phyloP scores from a whole-genome alignment of 176 grass and related monocot species.

The Themeda triandra region DNA sequence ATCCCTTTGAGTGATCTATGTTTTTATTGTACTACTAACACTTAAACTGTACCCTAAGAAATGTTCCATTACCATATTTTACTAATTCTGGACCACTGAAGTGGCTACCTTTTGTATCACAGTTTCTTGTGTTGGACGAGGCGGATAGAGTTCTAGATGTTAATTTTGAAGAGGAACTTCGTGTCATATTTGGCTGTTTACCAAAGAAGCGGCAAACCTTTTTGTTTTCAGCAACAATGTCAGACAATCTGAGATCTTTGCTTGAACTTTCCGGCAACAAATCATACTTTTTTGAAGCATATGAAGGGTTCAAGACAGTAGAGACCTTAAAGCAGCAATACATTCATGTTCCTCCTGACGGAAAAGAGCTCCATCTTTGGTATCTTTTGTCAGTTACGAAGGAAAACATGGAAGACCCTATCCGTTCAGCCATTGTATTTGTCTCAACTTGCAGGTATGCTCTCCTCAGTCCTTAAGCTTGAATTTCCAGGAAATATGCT shows the following conservation, averaged over 20 bases:
- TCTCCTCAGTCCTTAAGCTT: not conserved
- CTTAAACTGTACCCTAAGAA: not conserved
- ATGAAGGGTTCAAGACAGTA: constrained; percentile 90
- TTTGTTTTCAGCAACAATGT: constrained; percentile 97
- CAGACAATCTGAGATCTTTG: constrained; percentile 70
- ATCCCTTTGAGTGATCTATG: not conserved
- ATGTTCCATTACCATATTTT: not conserved
- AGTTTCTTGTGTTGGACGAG: constrained; percentile 98
- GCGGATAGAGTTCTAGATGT: constrained; percentile 89
- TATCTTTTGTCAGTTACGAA: constrained; percentile 79
- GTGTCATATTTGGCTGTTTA: constrained; percentile 72
- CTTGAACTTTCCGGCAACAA: constrained; percentile 80
- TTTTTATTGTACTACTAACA: not conserved
- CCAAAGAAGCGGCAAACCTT: constrained; percentile 84
- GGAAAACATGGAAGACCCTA: constrained; percentile 19
- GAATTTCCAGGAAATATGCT: constrained; percentile 44
- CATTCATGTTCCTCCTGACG: constrained; percentile 54
- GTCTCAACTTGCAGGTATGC: constrained; percentile 81
- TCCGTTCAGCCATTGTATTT: constrained; percentile 77
- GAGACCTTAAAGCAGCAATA: constrained; percentile 79
- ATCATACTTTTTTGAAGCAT: constrained; percentile 82
- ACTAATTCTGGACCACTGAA: not conserved
- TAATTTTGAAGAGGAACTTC: constrained; percentile 88
- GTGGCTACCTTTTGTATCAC: constrained; percentile 10
- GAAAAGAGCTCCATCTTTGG: constrained; percentile 81